These are phyloP conservation scores for Lasiodiplodia hormozganensis DNA, from an alignment of 2,329 filamentous ascomycete genomes.

Conservation along the genomic window DNA sequence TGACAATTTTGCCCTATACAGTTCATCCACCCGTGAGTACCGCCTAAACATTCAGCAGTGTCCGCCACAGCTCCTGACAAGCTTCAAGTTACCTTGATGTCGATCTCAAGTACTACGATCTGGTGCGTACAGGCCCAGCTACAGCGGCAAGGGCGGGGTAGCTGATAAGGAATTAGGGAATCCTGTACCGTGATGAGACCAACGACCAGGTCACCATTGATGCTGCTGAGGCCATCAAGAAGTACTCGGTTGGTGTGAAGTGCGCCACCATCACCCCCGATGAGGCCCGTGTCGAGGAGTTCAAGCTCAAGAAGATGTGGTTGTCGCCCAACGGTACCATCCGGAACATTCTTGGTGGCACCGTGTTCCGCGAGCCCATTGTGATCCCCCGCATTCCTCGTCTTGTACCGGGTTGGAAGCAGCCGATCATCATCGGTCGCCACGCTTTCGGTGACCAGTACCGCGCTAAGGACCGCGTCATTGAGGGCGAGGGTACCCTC, in stretches of 20 bases:
- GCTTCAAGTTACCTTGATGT: conserved; percentile 78
- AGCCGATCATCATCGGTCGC: conserved; percentile 98
- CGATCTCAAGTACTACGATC: conserved; percentile 97
- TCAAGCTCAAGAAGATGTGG: conserved; percentile 99
- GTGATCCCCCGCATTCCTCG: conserved; percentile 93
- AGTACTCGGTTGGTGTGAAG: conserved; percentile 98
- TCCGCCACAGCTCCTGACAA: conserved; percentile 28
- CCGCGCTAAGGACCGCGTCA: conserved; percentile 90
- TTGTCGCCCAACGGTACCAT: conserved; percentile 94
- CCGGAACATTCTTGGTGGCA: conserved; percentile 79
- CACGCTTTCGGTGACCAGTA: conserved; percentile 99
- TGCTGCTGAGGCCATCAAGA: conserved; percentile 96
- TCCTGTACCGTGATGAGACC: conserved; percentile 94
- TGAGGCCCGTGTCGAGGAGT: conserved; percentile 95
- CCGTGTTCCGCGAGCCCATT: conserved; percentile 98
- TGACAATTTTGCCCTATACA: conserved; percentile 36
- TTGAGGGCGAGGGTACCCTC: conserved; percentile 83
- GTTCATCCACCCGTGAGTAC: conserved; percentile 79
- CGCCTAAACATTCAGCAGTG: neutral
- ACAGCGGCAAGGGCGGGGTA: neutral
- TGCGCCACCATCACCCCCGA: conserved; percentile 99
- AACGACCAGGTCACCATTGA: conserved; percentile 95
- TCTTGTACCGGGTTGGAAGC: conserved; percentile 96
- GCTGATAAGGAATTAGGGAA: conserved; percentile 59
- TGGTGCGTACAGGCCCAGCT: conserved; percentile 53